Evolutionary conservation across 257 asterid species (phyloP).

Genomic region (Salvia splendens): DNA sequence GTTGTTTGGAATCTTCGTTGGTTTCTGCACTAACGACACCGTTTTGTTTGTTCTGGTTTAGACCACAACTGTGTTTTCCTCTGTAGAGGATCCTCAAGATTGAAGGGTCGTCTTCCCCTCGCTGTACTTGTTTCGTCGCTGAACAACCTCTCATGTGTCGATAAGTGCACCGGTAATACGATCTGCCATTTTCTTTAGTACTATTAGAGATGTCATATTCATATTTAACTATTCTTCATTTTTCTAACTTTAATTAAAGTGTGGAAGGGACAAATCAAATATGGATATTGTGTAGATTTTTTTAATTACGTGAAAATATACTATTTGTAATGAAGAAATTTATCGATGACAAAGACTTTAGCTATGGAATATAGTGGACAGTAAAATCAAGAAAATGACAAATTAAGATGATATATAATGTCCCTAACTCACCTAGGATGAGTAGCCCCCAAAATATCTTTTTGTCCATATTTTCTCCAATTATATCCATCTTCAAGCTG

Average conservation of each 20-base stretch:
- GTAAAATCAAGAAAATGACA: background rate
- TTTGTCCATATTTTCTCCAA: slow-evolving; percentile 60
- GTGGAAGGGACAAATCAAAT: no score
- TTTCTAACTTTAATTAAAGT: no score
- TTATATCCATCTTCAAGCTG: slow-evolving; percentile 37
- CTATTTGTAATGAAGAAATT: no score
- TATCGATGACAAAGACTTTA: no score
- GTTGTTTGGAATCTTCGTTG: background rate
- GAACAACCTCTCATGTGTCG: slow-evolving; percentile 53
- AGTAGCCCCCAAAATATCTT: slow-evolving; percentile 40
- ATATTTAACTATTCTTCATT: no score
- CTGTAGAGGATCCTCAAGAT: slow-evolving; percentile 44
- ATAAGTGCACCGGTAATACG: slow-evolving; percentile 73
- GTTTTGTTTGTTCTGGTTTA: slow-evolving; percentile 10
- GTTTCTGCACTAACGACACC: background rate
- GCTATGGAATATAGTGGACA: no score
- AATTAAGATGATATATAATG: background rate
- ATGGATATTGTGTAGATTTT: no score
- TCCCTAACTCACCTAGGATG: slow-evolving; percentile 50
- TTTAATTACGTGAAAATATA: no score
- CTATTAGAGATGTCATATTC: background rate
- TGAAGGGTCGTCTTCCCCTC: slow-evolving; percentile 41
- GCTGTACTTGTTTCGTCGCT: slow-evolving; percentile 72
- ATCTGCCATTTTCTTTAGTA: slow-evolving; percentile 23
- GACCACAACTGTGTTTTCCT: slow-evolving; percentile 56